Base-by-base conservation (phyloP, 2,329 filamentous ascomycete genomes). In the Ophiostoma populinum region DNA sequence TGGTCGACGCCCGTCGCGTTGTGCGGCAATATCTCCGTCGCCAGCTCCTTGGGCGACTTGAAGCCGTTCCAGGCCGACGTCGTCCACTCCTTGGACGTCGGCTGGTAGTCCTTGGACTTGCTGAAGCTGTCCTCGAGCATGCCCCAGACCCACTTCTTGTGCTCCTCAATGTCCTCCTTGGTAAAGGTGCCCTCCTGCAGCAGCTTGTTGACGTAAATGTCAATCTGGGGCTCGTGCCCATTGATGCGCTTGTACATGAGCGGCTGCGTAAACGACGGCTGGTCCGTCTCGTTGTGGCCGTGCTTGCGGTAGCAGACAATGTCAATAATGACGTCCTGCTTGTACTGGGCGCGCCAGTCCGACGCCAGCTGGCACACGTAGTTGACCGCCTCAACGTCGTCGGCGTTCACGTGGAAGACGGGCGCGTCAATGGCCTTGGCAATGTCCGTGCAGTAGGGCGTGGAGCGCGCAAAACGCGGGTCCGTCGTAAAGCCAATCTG, bases 401-500 rank as follows among this genome's bases (percentile, higher is more conserved):
- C 90, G 46, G 83, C 90, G 52, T 98, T 98, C 55, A 98, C 90
- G 63, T 98, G 90, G 75, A 98, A 98, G 39, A 98, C 82, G 30
- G 90, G 90, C 2, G 90, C 90, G 49, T 98, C 90, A 47, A 98
- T 94, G 34, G 90, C 82, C 67, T 98, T 98, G 59, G 90, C 90
- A 51, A 98, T 94, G 56, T 98, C 90, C 28, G 90, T 95, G 63
- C 90, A 98, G 72, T 98, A 98, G 29, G 90, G 81, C 33, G 90
- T 98, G 15, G 90, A 98, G 49, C 90, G 85, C 48, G 90, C 79
- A 58, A 93, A 98, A 52, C 90, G 83, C 46, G 90, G 90, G 54
- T 98, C 90, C 16, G 90, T 98, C 36, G 90, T 98, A 68, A 98
- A 98, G 58, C 90, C 90, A 56, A 98, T 98, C 68, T 98, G 90